These are phyloP conservation scores for Malassezia caprae DNA, from an alignment of 1,284 basidiomycete genomes.

Conservation along the genomic window DNA sequence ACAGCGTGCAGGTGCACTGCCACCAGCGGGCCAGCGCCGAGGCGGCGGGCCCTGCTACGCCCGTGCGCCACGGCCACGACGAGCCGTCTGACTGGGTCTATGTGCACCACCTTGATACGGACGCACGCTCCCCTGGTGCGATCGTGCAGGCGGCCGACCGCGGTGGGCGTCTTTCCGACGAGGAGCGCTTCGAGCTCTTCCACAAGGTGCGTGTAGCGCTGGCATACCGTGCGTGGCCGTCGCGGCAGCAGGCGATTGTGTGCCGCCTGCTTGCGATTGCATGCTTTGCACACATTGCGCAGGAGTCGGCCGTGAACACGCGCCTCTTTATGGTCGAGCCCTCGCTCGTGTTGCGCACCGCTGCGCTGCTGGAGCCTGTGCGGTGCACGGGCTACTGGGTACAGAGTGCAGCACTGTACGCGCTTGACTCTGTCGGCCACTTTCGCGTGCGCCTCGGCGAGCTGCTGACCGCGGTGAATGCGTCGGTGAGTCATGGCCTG, in stretches of 20 bases:
- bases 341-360: slow-evolving; percentile 55
- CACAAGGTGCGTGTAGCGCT: slow-evolving; percentile 74
- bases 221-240: slow-evolving; percentile 57
- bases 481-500: slow-evolving; percentile 89
- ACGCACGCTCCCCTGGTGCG: slow-evolving; percentile 21
- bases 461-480: slow-evolving; percentile 80
- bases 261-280: slow-evolving; percentile 77
- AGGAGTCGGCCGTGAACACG: slow-evolving; percentile 65
- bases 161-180: slow-evolving; percentile 63
- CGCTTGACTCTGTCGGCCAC: slow-evolving; percentile 76
- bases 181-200: slow-evolving; percentile 78
- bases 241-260: slow-evolving; percentile 69
- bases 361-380: slow-evolving; percentile 28
- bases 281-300: slow-evolving; percentile 54
- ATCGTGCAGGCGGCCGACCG: slow-evolving; percentile 67
- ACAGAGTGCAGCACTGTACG: slow-evolving; percentile 72
- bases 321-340: slow-evolving; percentile 89
- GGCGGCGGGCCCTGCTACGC: slow-evolving; percentile 1
- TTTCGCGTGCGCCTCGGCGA: slow-evolving; percentile 75
- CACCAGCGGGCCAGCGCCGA: slow-evolving; percentile 39
- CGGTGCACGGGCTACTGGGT: slow-evolving; percentile 22
- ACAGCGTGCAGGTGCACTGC: slow-evolving; percentile 50
- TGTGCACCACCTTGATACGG: slow-evolving; percentile 7
- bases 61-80: slow-evolving; percentile 11
- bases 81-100: slow-evolving; percentile 8